Percentiles rank a stretch among this genome's conserved stretches.
phyloP scores from a whole-genome alignment of 108 stramenopile species.

The Stephanodiscus minutulus region DNA sequence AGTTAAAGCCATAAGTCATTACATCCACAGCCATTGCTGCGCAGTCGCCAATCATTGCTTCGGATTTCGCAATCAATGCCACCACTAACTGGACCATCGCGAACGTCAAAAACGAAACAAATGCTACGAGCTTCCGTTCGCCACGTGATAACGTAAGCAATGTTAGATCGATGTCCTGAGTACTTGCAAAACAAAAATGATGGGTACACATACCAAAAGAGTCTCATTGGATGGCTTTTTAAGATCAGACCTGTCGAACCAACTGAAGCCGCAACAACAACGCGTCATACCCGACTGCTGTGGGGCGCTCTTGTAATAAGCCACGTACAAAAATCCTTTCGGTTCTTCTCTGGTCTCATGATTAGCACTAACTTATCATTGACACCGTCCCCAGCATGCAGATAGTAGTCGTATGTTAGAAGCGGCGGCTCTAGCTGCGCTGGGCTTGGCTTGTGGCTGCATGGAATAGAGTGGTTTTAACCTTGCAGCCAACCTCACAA shows the following conservation, averaged over 20 bases:
- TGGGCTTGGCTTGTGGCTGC: too few relatives aligned
- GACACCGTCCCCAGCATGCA: too few relatives aligned
- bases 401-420: too few relatives aligned
- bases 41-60: conserved; percentile 65
- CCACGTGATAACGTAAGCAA: not conserved
- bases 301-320: too few relatives aligned
- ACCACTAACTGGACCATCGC: conserved; percentile 51
- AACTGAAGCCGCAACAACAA: conserved; percentile 7
- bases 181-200: conserved; percentile 3
- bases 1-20: conserved; percentile 67
- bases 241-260: not conserved
- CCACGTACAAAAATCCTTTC: too few relatives aligned
- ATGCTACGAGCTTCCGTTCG: conserved; percentile 37
- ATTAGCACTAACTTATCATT: too few relatives aligned
- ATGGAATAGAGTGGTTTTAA: too few relatives aligned
- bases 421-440: too few relatives aligned
- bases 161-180: not conserved
- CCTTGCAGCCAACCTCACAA: too few relatives aligned
- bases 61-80: conserved; percentile 58
- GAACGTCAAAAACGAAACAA: conserved; percentile 64
- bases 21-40: conserved; percentile 74
- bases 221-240: conserved; percentile 51
- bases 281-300: too few relatives aligned
- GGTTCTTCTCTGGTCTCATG: too few relatives aligned
- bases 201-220: conserved; percentile 35